These are phyloP conservation scores for Hortaea werneckii DNA, from an alignment of 2,329 filamentous ascomycete genomes.

Conservation along the genomic window DNA sequence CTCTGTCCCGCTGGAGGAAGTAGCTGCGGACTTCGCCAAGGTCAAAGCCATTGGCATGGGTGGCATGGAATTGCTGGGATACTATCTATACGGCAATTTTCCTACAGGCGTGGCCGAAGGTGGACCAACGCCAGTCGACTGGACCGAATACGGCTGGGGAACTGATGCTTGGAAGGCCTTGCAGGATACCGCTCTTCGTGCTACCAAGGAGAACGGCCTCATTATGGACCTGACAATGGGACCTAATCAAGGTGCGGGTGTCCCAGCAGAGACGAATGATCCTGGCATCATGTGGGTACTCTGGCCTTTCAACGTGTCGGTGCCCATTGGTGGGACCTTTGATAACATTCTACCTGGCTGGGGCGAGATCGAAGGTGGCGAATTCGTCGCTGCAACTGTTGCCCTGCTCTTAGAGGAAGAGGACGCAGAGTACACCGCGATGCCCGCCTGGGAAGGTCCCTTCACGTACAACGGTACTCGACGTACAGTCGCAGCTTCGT, in stretches of 20 bases:
- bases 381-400: too few species aligned
- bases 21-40: slow-evolving; percentile 25
- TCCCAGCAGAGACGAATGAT: slow-evolving; percentile 27
- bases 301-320: background rate
- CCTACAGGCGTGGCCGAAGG: background rate
- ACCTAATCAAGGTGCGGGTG: slow-evolving; percentile 39
- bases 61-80: slow-evolving; percentile 31
- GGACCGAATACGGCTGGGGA: slow-evolving; percentile 3
- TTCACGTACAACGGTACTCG: too few species aligned
- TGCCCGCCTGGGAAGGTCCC: too few species aligned
- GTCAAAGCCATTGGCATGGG: slow-evolving; percentile 27
- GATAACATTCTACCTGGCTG: slow-evolving; percentile 1
- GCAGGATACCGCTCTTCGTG: slow-evolving; percentile 13
- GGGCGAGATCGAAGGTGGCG: background rate
- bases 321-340: background rate
- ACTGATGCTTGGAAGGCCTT: slow-evolving; percentile 1
- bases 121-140: background rate
- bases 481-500: too few species aligned
- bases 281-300: slow-evolving; percentile 29
- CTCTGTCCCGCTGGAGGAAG: slow-evolving; percentile 18
- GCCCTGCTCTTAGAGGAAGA: too few species aligned
- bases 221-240: slow-evolving; percentile 39
- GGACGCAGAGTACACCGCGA: too few species aligned
- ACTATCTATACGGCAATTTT: slow-evolving; percentile 26
- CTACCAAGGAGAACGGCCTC: slow-evolving; percentile 28